These are phyloP conservation scores for Pseudogymnoascus sp. DNA, from an alignment of 2,329 filamentous ascomycete genomes.

Conservation along the genomic window DNA sequence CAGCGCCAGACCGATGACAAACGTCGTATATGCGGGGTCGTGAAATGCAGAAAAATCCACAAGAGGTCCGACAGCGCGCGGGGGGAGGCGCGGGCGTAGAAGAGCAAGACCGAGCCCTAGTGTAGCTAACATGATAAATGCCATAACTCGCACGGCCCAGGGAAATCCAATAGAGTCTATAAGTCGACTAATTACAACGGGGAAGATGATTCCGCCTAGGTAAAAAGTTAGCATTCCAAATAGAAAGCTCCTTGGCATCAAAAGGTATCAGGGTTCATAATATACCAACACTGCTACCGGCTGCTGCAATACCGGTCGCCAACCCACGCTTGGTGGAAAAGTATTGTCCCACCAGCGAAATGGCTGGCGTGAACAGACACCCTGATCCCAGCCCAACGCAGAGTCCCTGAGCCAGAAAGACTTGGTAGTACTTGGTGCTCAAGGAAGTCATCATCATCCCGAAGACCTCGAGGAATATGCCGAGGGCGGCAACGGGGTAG, in stretches of 20 bases:
- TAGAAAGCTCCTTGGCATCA: no score
- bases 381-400: slow-evolving; percentile 39
- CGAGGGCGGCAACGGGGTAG: slow-evolving; percentile 32
- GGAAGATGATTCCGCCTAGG: slow-evolving; percentile 35
- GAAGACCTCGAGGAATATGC: slow-evolving; percentile 36
- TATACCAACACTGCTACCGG: slow-evolving; percentile 25
- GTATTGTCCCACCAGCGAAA: slow-evolving; percentile 60
- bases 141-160: slow-evolving; percentile 32
- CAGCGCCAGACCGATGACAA: no score
- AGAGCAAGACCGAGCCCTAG: no score
- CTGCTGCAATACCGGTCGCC: slow-evolving; percentile 51
- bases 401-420: slow-evolving; percentile 37
- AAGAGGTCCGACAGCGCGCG: no score
- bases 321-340: slow-evolving; percentile 49
- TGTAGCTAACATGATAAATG: no score
- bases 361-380: slow-evolving; percentile 54
- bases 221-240: no score
- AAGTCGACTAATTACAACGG: slow-evolving; percentile 34
- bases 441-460: slow-evolving; percentile 38
- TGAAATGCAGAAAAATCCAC: no score
- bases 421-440: slow-evolving; percentile 36
- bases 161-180: slow-evolving; percentile 33
- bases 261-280: no score
- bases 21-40: no score
- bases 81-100: no score